Evolutionary conservation across 2,329 filamentous ascomycete species (phyloP), one percentile per base, ranked within the genome.

Genomic region (Bipolaris oryzae): DNA sequence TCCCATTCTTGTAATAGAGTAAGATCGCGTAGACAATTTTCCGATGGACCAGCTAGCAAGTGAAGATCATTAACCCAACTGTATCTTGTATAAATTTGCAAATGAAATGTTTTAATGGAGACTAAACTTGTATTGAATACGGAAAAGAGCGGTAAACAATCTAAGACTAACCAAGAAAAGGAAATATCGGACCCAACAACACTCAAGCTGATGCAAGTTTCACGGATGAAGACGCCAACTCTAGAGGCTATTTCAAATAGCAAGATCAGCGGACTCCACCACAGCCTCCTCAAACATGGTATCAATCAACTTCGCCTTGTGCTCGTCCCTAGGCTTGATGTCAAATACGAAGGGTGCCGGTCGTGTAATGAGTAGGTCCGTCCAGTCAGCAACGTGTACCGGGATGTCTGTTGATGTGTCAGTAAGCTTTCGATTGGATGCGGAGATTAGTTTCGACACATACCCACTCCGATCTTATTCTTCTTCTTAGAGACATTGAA

Each of bases 401-500:
- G 49, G 39, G 3, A 52, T 45, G 10, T 52, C 49, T 52, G 10
- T 35, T 34, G 1, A 5, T 2, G 11, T 4, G 49, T 52, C 16
- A 52, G 31, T 35, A 11, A 3, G 1, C 16, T 13, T 1, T 7
- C 11, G 7, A 13, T 7, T 5, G 3, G 31, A 1, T n/a, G 1
- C 13, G n/a, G 3, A 20, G 7, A 38, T 20, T 11, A 21, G 10
- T 20, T 11, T 20, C 3, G 7, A 21, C 21, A 16, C 16, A 16
- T 45, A 52, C 49, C 49, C 5, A 45, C 41, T 1, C 49, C 49
- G 13, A 45, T 38, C 9, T 52, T 52, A 21, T 52, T 37, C 13
- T 52, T 52, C 49, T 52, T 52, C 41, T 52, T 52, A 3, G 39
- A 28, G 7, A 54, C 35, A 33, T 58, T 52, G 21, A 57, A 66